Evolutionary conservation across 2,329 filamentous ascomycete species (phyloP).

Genomic region (Sphaerulina populicola): DNA sequence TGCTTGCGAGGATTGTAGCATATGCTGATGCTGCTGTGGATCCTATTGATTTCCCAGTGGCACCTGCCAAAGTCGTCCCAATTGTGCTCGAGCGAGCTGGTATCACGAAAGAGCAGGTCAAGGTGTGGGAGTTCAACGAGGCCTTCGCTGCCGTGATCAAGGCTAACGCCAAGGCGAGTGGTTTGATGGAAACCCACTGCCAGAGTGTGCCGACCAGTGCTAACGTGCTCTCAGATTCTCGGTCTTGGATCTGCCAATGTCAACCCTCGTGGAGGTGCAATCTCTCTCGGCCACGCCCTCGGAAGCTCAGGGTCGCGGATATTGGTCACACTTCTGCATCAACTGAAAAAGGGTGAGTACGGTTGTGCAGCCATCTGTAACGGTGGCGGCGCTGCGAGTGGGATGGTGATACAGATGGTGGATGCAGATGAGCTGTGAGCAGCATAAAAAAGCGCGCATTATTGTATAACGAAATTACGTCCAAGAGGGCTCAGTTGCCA

Average conservation of each 20-base stretch:
- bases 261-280: slow-evolving; percentile 83
- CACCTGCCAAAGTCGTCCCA: slow-evolving; percentile 84
- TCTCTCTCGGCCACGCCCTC: slow-evolving; percentile 82
- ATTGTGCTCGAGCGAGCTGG: slow-evolving; percentile 81
- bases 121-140: slow-evolving; percentile 97
- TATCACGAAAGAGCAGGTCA: slow-evolving; percentile 82
- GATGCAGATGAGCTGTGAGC: slow-evolving; percentile 43
- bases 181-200: background rate
- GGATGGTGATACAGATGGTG: slow-evolving; percentile 74
- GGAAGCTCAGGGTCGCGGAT: slow-evolving; percentile 92
- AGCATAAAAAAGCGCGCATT: slow-evolving; percentile 1
- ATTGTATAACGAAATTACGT: slow-evolving; percentile 3
- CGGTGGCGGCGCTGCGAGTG: slow-evolving; percentile 84
- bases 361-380: slow-evolving; percentile 96
- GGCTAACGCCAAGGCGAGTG: slow-evolving; percentile 72
- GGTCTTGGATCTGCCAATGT: slow-evolving; percentile 71
- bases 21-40: slow-evolving; percentile 86
- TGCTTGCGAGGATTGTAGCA: slow-evolving; percentile 77
- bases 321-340: slow-evolving; percentile 79
- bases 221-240: slow-evolving; percentile 54
- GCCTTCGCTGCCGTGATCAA: slow-evolving; percentile 94
- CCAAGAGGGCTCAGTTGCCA: background rate
- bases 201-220: background rate
- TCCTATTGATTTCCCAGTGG: slow-evolving; percentile 87
- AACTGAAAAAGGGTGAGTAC: slow-evolving; percentile 85